Evolutionary conservation across 2,329 filamentous ascomycete species (phyloP), one percentile per base, ranked within the genome.

Genomic region (Colletotrichum coccodes): DNA sequence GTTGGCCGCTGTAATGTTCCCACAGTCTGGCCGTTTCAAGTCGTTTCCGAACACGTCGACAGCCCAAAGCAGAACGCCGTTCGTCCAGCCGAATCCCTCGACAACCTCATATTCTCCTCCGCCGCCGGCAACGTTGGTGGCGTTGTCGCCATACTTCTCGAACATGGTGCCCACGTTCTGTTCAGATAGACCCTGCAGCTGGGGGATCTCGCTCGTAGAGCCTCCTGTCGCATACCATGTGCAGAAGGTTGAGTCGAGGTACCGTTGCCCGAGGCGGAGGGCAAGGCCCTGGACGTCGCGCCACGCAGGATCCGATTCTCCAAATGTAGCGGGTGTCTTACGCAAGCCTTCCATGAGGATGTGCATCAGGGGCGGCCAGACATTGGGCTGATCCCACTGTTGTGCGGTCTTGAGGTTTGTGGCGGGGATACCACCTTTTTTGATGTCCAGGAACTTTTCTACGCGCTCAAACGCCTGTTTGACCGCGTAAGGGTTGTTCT

Each of bases 301-400:
- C 74, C 88, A 91, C 11, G 85, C 83, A 0, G 86, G 83, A 65
- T 90, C 87, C 3, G 85, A 79, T 26, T 79, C 74, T 28, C 85
- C 85, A 71, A 87, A 87, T 0, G 88, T 88, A 0, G 88, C 76
- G 0, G 89, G 87, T 0, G 87, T 89, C 75, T 87, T 87, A 61
- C 89, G 82, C 7, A 92, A 82, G 7, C 88, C 89, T 44, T 87
- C 76, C 80, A 91, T 91, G 30, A 91, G 80, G 49, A 90, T 83
- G 77, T 92, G 88, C 80, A 89, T 87, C 57, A 91, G 83, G 3
- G 90, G 89, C 12, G 90, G 90, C 90, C 90, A 92, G 30, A 92
- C 90, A 73, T 89, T 92, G 0, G 90, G 90, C 75, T 91, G 86
- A 63, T 92, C 90, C 90, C 90, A 92, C 75, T 92, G 90, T 81